Percentiles rank a stretch among this genome's conserved stretches.
These are phyloP conservation scores for Tetracladium setigerum DNA, from an alignment of 495 filamentous ascomycete species.

Conservation along the genomic window DNA sequence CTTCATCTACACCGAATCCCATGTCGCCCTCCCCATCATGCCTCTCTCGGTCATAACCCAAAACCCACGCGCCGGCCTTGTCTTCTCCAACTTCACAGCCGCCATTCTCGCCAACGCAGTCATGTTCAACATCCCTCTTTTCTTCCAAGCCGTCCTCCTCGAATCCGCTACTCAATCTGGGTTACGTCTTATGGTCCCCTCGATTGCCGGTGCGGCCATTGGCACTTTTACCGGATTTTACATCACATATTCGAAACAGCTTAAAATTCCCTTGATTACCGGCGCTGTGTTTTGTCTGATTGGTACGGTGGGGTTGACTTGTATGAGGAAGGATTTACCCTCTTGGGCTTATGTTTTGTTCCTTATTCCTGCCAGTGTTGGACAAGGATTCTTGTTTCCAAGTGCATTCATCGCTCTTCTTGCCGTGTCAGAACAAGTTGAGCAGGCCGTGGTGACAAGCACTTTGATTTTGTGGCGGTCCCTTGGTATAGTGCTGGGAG, in stretches of 20 bases:
- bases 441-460: slow-evolving; percentile 68
- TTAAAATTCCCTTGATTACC: slow-evolving; percentile 54
- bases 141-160: slow-evolving; percentile 74
- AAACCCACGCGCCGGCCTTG: slow-evolving; percentile 55
- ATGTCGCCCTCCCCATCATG: slow-evolving; percentile 60
- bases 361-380: slow-evolving; percentile 51
- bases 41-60: slow-evolving; percentile 54
- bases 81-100: slow-evolving; percentile 63
- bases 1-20: slow-evolving; percentile 55
- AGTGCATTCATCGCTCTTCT: slow-evolving; percentile 60
- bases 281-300: slow-evolving; percentile 48
- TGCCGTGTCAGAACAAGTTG: slow-evolving; percentile 55
- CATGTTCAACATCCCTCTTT: slow-evolving; percentile 72
- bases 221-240: slow-evolving; percentile 62
- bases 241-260: slow-evolving; percentile 55
- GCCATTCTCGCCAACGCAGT: slow-evolving; percentile 58
- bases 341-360: slow-evolving; percentile 52
- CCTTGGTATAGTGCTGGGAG: slow-evolving; percentile 63
- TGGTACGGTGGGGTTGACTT: slow-evolving; percentile 43
- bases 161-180: slow-evolving; percentile 64
- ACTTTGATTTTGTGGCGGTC: slow-evolving; percentile 62
- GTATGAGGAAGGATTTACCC: slow-evolving; percentile 44
- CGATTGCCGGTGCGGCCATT: slow-evolving; percentile 46
- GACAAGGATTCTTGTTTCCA: slow-evolving; percentile 59
- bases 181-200: slow-evolving; percentile 57